Evolutionary conservation across 805 yeast species (phyloP).

Genomic region (Starmerella bombicola): DNA sequence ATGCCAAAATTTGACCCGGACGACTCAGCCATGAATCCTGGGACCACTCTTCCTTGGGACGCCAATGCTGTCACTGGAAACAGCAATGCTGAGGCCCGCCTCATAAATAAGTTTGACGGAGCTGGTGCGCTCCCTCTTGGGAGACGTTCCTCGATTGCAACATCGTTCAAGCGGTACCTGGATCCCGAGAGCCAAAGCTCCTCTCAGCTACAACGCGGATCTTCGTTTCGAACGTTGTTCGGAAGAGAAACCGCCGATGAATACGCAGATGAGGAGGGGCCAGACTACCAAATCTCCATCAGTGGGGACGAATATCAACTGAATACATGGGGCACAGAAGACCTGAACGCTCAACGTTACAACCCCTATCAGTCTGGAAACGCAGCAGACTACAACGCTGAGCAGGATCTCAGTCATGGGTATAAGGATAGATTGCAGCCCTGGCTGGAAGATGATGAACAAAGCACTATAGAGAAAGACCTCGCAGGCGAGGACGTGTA

Average conservation of each 20-base stretch:
- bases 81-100: background rate
- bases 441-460: constrained; percentile 8
- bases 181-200: constrained; percentile 13
- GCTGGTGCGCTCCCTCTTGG: background rate
- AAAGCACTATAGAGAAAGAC: constrained; percentile 1
- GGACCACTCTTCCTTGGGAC: background rate
- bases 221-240: background rate
- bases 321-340: constrained; percentile 24
- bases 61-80: background rate
- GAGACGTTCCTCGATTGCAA: constrained; percentile 11
- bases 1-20: background rate
- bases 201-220: background rate
- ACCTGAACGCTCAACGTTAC: constrained; percentile 11
- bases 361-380: background rate
- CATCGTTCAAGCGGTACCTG: constrained; percentile 8
- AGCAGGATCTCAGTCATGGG: constrained; percentile 15
- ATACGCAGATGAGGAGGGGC: constrained; percentile 24
- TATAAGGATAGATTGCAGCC: constrained; percentile 2
- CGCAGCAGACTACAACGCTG: constrained; percentile 11
- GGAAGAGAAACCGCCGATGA: constrained; percentile 8
- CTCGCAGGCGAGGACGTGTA: no score
- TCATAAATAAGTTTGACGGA: background rate
- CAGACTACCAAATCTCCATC: constrained; percentile 29
- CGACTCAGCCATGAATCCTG: background rate
- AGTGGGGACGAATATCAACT: constrained; percentile 30